A percentile compares a stretch with the other conserved stretches of the same genome.
Evolutionary conservation across 129 eudicot species (phyloP).

Genomic region (Apium graveolens): DNA sequence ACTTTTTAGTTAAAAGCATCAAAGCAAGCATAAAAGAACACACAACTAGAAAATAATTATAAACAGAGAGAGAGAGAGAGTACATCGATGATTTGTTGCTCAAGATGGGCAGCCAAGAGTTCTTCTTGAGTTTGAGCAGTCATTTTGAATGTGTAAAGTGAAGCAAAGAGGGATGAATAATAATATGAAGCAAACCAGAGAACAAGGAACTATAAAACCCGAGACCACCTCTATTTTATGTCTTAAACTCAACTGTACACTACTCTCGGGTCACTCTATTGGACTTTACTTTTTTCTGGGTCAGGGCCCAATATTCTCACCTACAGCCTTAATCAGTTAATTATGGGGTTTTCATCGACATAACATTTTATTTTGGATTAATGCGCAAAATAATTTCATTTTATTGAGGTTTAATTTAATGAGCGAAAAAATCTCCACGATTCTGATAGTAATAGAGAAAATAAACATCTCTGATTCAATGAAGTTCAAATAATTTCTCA

Average conservation of each 20-base stretch:
- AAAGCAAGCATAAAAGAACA: background rate
- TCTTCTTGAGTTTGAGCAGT: conserved; percentile 78
- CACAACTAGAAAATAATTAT: no score
- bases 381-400: no score
- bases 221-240: background rate
- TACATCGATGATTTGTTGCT: conserved; percentile 75
- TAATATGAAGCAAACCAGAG: background rate
- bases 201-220: background rate
- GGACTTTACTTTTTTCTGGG: background rate
- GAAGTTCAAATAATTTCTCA: no score
- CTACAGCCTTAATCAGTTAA: no score
- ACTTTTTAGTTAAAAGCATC: background rate
- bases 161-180: background rate
- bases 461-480: no score
- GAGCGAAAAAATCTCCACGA: no score
- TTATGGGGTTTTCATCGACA: no score
- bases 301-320: background rate
- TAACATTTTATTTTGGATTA: no score
- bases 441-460: no score
- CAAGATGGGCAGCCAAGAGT: conserved; percentile 73
- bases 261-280: background rate
- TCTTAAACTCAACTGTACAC: background rate
- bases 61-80: background rate
- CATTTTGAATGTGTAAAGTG: conserved; percentile 17
- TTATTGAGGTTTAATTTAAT: no score